Evolutionary conservation across 129 eudicot species (phyloP), one percentile per base, ranked within the genome.

Genomic region (Saposhnikovia divaricata): DNA sequence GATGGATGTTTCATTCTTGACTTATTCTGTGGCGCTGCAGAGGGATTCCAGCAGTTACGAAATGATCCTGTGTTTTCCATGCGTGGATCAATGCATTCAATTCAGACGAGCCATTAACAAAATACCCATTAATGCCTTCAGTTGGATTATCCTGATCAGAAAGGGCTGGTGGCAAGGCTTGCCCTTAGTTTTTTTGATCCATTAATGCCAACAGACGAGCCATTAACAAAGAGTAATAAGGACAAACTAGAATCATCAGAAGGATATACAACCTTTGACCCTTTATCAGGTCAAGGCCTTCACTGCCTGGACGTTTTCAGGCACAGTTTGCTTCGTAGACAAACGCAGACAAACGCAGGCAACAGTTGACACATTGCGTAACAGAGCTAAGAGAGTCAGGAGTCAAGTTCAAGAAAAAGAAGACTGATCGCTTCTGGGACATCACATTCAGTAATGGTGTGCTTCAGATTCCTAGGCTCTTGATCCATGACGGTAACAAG

Each of bases 31-130:
- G 98, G 98, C 9, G 90, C 90, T 0, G 87, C 87, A 0, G 90
- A 76, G 39, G 96, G 96, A 61, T 94, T 94, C 75, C 77, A 45
- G 31, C 79, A 78, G 13, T 87, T 93, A 4, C 82, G 90, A 68
- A 84, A 84, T 28, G 98, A 94, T 55, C 98, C 97, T 0, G 84
- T 94, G 6, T 94, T 94, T 45, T 90, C 97, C 2, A 91, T 94
- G 98, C 82, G 97, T 50, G 97, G 96, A 3, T 84, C 96, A 18
- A 91, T 91, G 97, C 95, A 94, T 75, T 91, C 96, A 23, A 94
- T 94, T 65, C 96, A 88, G 45, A n/a, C 79, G 98, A 82, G 53
- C 55, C 91, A 45, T 73, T 82, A 15, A 92, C n/a, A n/a, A n/a
- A n/a, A n/a, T n/a, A n/a, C n/a, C n/a, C n/a, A n/a, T n/a, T n/a